These are phyloP conservation scores for Phylloporus sp. DNA, from an alignment of 768 basidiomycete genomes.

Conservation along the genomic window DNA sequence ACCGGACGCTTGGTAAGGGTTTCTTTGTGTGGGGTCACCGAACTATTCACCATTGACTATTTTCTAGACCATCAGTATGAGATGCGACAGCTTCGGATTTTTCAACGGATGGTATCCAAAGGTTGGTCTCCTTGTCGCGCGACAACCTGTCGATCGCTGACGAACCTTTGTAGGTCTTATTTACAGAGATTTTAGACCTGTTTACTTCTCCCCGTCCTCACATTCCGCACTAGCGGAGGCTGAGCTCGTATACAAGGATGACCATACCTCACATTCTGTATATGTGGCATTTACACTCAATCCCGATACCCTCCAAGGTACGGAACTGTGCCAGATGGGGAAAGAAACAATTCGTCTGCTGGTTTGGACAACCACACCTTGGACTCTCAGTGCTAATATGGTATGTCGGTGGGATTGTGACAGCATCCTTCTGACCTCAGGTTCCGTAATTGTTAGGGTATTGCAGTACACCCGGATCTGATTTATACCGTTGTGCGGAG, in stretches of 20 bases:
- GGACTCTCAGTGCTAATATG: slow-evolving; percentile 96
- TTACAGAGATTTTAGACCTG: slow-evolving; percentile 81
- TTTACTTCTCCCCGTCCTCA: slow-evolving; percentile 93
- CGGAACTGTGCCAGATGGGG: slow-evolving; percentile 21
- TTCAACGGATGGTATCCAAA: slow-evolving; percentile 83
- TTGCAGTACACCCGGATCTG: slow-evolving; percentile 76
- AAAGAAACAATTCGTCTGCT: slow-evolving; percentile 47
- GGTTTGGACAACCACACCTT: slow-evolving; percentile 97
- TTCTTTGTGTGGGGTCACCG: neutral
- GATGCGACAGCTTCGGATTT: slow-evolving; percentile 79
- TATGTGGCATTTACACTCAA: slow-evolving; percentile 78
- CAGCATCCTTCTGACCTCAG: neutral
- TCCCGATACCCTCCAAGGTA: slow-evolving; percentile 12
- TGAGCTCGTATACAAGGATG: slow-evolving; percentile 85
- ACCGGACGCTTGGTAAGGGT: slow-evolving; percentile 74
- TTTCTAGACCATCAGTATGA: slow-evolving; percentile 77
- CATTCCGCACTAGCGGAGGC: slow-evolving; percentile 93
- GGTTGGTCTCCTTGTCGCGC: slow-evolving; percentile 37
- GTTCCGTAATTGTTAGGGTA: slow-evolving; percentile 52
- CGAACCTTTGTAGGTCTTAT: slow-evolving; percentile 56
- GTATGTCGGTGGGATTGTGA: slow-evolving; percentile 38
- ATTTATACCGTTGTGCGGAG: slow-evolving; percentile 52
- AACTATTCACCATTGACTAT: neutral
- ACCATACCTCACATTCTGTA: slow-evolving; percentile 82
- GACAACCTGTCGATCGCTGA: neutral